A percentile compares a stretch with the other conserved stretches of the same genome.
Evolutionary conservation across 148 eudicot genomes (phyloP).

Genomic region (Cornus controversa): DNA sequence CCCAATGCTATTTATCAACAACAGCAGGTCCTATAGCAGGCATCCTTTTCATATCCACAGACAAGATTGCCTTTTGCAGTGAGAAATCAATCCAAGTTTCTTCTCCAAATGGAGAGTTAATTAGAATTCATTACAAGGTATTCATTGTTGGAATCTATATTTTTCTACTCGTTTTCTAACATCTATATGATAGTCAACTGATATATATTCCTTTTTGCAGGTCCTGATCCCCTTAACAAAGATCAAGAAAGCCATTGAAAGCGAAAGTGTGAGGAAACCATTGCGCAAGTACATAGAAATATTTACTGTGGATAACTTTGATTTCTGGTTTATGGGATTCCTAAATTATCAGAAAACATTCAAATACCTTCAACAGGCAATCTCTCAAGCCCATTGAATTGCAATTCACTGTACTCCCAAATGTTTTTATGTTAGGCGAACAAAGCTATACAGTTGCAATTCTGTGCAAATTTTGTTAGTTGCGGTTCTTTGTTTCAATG

Average conservation of each 20-base stretch:
- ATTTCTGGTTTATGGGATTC: conserved; percentile 50
- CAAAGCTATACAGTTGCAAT: neutral
- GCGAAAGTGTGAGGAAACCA: conserved; percentile 17
- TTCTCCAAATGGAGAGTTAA: conserved; percentile 24
- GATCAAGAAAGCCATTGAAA: conserved; percentile 26
- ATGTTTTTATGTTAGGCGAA: neutral
- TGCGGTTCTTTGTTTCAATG: neutral
- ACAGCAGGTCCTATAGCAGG: conserved; percentile 58
- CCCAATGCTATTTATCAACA: conserved; percentile 47
- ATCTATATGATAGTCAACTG: neutral
- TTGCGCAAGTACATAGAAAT: conserved; percentile 34
- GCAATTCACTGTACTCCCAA: neutral
- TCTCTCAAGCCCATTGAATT: conserved; percentile 9
- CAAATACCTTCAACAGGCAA: conserved; percentile 23
- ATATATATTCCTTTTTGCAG: neutral
- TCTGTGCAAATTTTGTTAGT: neutral
- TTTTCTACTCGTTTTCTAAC: neutral
- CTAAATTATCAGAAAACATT: conserved; percentile 23
- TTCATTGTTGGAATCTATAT: neutral
- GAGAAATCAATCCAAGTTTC: conserved; percentile 39
- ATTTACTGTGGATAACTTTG: conserved; percentile 31
- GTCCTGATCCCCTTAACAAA: conserved; percentile 21
- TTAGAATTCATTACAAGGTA: conserved; percentile 46
- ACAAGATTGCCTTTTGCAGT: conserved; percentile 49
- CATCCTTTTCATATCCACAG: conserved; percentile 44